Evolutionary conservation across 2,329 filamentous ascomycete species (phyloP).

Genomic region (Teratosphaeria gauchensis): DNA sequence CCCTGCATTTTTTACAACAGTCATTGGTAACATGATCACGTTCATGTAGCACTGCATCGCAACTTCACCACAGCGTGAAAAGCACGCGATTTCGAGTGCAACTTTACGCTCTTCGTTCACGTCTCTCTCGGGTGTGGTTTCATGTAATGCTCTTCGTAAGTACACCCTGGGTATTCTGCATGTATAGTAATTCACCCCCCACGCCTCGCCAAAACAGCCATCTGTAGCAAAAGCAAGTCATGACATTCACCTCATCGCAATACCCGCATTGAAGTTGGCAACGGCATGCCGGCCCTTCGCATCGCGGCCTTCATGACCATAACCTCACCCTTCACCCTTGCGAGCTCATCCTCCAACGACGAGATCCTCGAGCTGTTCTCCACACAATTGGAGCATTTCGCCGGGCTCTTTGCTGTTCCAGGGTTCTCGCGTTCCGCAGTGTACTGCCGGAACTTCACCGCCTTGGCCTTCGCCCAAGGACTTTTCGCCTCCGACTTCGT

Average conservation of each 20-base stretch:
- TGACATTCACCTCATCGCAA: not conserved
- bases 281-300: slow-evolving; percentile 13
- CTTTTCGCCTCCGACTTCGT: slow-evolving; percentile 7
- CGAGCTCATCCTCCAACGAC: slow-evolving; percentile 17
- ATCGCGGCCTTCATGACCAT: slow-evolving; percentile 17
- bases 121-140: too few species aligned
- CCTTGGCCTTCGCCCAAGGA: slow-evolving; percentile 16
- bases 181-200: not conserved
- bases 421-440: too few species aligned
- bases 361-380: slow-evolving; percentile 6
- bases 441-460: slow-evolving; percentile 2
- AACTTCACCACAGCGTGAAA: too few species aligned
- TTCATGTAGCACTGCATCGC: too few species aligned
- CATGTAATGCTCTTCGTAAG: not conserved
- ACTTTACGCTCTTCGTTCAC: too few species aligned
- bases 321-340: slow-evolving; percentile 19
- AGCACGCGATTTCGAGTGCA: too few species aligned
- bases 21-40: too few species aligned
- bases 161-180: not conserved
- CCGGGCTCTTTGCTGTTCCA: not conserved
- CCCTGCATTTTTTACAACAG: too few species aligned
- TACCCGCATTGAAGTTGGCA: slow-evolving; percentile 1
- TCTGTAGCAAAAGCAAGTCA: slow-evolving; percentile 14
- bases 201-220: not conserved
- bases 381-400: not conserved